Evolutionary conservation across 2,329 filamentous ascomycete genomes (phyloP), one percentile per base, ranked within the genome.

Genomic region (Pseudogymnoascus sp.): DNA sequence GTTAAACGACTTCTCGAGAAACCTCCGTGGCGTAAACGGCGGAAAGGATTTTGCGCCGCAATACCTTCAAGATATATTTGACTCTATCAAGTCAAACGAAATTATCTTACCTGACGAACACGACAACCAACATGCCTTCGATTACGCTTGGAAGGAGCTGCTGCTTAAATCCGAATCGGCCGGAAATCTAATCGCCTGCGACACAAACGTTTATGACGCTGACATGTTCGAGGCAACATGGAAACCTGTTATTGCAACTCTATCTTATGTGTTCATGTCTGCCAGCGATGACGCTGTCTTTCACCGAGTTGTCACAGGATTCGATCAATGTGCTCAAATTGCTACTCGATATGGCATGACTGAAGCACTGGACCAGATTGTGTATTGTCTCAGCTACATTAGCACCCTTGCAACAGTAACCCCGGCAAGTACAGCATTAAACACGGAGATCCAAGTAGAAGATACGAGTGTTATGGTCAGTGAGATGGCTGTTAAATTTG

Each of bases 201-300:
- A 96, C 68, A 96, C 93, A 4, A 98, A 97, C 72, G 87, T 96
- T 40, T 99, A 91, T 75, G 96, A 99, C 75, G 91, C 93, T 3
- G 93, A 99, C 73, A 97, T 99, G 91, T 99, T 99, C 74, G 87
- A 89, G 63, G 89, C 92, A 22, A 97, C 93, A 0, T 99, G 96
- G 95, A 92, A 86, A 73, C 93, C 96, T 0, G 92, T 99, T 60
- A 84, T 99, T 38, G 93, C 95, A 3, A 98, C 96, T 0, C 79
- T 99, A 62, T 96, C 95, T 11, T 99, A 98, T 72, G 95, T 99
- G 3, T 99, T 99, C 78, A 96, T 98, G 89, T 98, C 93, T 37
- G 96, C 96, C 14, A 96, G 92, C 0, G 96, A 99, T 72, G 95
- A 99, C 74, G 86, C 93, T 0, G 95, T 99, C 2, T 99, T 96